Evolutionary conservation across 2,329 filamentous ascomycete species (phyloP), one percentile per base, ranked within the genome.

Genomic region (Penicillium sp.): DNA sequence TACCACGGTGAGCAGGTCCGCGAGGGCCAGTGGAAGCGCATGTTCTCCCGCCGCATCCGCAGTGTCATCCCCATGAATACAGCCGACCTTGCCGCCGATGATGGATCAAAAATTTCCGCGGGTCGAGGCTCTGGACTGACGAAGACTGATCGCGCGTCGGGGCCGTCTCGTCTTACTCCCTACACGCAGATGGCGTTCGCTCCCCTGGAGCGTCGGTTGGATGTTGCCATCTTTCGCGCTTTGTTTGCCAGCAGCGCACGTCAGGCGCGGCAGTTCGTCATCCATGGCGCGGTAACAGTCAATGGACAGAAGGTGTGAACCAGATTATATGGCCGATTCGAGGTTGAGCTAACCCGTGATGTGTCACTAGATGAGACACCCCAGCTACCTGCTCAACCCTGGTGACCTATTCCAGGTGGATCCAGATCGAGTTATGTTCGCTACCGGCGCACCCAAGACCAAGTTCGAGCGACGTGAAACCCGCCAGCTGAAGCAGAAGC

Each of bases 341-440:
- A 13, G 3, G n/a, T 29, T 4, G 3, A 36, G 27, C 39, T 50
- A 8, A 47, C 14, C 20, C 20, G 4, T 13, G 7, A 14, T 31
- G 25, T 15, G 23, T 31, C 26, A 27, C 10, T 54, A 95, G 91
- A 95, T 97, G 86, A 76, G 79, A 49, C 87, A 93, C 61, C 90
- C 93, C 7, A 86, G 88, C 39, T 98, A 98, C 67, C 82, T 89
- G 51, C 79, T 98, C 26, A 98, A 98, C 67, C 94, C 93, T 2
- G 93, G 93, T 54, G 93, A 98, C 65, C 87, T 98, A 81, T 98
- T 98, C 76, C 88, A 94, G 64, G 91, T 98, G 56, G 86, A 96
- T 14, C 77, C 86, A 23, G 87, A 95, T 26, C 81, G 84, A 55
- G 93, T 98, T 41, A 77, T 98, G 67, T 90, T 79, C 58, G 91